A percentile compares a stretch with the other conserved stretches of the same genome.
phyloP scores from a whole-genome alignment of 208 protist genomes.

The Endotrypanum monterogeii region DNA sequence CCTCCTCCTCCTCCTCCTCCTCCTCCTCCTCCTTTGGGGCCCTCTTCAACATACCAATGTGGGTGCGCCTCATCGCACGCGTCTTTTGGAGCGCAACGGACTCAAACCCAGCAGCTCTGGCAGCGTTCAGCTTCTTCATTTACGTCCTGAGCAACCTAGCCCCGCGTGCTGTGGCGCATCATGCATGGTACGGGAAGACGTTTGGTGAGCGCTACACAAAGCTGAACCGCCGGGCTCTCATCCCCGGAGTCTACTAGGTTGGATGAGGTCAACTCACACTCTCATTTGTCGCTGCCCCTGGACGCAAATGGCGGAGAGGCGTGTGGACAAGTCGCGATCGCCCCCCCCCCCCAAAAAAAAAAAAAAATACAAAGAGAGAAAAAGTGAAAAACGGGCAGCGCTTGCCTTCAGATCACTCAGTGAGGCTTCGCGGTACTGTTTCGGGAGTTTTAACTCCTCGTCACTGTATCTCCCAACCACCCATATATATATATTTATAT shows the following conservation, averaged over 20 bases:
- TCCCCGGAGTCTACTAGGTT: conserved; percentile 50
- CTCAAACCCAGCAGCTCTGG: conserved; percentile 26
- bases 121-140: conserved; percentile 61
- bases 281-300: too few relatives aligned
- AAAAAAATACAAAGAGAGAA: too few relatives aligned
- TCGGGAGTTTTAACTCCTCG: too few relatives aligned
- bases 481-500: too few relatives aligned
- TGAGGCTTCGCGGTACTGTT: too few relatives aligned
- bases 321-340: too few relatives aligned
- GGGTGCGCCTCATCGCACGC: not conserved
- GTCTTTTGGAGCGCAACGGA: not conserved
- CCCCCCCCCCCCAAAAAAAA: too few relatives aligned
- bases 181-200: conserved; percentile 61
- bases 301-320: too few relatives aligned
- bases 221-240: conserved; percentile 40
- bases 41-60: not conserved
- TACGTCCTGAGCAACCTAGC: conserved; percentile 74
- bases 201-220: conserved; percentile 58
- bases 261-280: too few relatives aligned
- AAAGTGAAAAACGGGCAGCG: too few relatives aligned
- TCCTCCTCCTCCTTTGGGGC: not conserved
- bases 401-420: too few relatives aligned
- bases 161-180: conserved; percentile 64
- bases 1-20: not conserved
- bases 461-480: too few relatives aligned